Base-by-base conservation (phyloP, 192 early-diverging fungal species). In the Backusella sp. region DNA sequence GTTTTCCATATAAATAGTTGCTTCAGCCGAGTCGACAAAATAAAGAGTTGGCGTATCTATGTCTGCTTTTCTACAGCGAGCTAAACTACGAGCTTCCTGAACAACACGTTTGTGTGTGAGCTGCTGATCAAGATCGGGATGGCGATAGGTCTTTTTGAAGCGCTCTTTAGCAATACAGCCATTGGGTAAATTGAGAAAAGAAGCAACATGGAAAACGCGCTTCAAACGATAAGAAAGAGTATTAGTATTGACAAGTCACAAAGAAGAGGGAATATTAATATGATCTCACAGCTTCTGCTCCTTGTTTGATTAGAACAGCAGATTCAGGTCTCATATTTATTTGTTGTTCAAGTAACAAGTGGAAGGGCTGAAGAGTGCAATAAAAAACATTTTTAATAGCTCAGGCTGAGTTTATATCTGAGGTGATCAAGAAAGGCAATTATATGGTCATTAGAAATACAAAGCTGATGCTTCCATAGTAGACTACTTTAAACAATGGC, bases 61-160 rank as follows among this genome's bases (percentile, higher is more conserved):
- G 1, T 91, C 91, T 14, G 90, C 86, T 46, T 88, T 88, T 46
- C 82, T 81, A 74, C 95, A 93, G 41, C 91, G 84, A 77, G 87
- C 82, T 72, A 99, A 82, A 73, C 92, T 92, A 65, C 98, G 88
- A 7, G 96, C 94, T 82, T 98, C 96, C 84, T 92, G 94, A 19
- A 91, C 82, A 35, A 98, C 90, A 26, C 96, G 85, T 41, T 90
- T 77, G 0, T 84, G 77, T 0, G 96, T 98, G 28, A 97, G 74
- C 52, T 94, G 93, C 42, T 90, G 90, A 81, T 98, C 98, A 35
- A 99, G 90, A 21, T 87, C 88, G 2, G 97, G 96, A 73, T 96
- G 96, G 32, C 98, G 87, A 82, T 98, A 98, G 1, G 89, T 85
- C 79, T 99, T 99, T 39, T 87, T 88, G 83, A 98, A 98, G 26